A percentile compares a stretch with the other conserved stretches of the same genome.
Evolutionary conservation across 1,284 basidiomycete species (phyloP).

Genomic region (Ustanciosporium gigantosporum): DNA sequence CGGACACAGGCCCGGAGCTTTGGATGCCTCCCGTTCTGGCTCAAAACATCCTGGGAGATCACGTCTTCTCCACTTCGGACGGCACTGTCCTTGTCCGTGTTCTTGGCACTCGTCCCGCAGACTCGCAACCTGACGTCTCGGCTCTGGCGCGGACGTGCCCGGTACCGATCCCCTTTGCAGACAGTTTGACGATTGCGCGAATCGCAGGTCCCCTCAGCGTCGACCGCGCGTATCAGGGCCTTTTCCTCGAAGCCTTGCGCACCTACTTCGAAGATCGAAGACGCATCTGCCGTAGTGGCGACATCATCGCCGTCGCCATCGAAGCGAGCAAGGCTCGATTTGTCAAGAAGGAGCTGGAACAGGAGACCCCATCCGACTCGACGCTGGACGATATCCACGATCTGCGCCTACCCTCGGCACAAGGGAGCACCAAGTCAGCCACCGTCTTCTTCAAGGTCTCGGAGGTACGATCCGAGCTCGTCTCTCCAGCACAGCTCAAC

Average conservation of each 20-base stretch:
- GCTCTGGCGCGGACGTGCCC: slow-evolving; percentile 40
- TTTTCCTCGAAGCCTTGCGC: slow-evolving; percentile 73
- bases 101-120: slow-evolving; percentile 16
- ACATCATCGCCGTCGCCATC: slow-evolving; percentile 76
- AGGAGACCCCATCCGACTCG: slow-evolving; percentile 36
- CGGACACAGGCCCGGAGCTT: slow-evolving; percentile 6
- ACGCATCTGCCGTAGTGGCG: slow-evolving; percentile 76
- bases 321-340: slow-evolving; percentile 64
- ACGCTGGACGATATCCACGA: slow-evolving; percentile 59
- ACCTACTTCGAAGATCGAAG: slow-evolving; percentile 69
- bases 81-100: slow-evolving; percentile 12
- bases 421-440: slow-evolving; percentile 52
- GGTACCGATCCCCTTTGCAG: slow-evolving; percentile 53
- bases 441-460: slow-evolving; percentile 79
- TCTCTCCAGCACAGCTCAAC: slow-evolving; percentile 60
- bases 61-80: slow-evolving; percentile 12
- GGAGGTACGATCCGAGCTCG: slow-evolving; percentile 72
- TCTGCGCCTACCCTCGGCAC: slow-evolving; percentile 13
- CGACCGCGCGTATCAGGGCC: slow-evolving; percentile 73
- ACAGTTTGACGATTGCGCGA: slow-evolving; percentile 73
- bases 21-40: slow-evolving; percentile 43
- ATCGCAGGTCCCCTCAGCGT: slow-evolving; percentile 79
- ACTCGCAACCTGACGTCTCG: slow-evolving; percentile 19
- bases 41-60: slow-evolving; percentile 42
- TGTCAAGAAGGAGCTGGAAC: slow-evolving; percentile 35